phyloP scores from a whole-genome alignment of 345 rosid genomes.

The Hypericum androsaemum region DNA sequence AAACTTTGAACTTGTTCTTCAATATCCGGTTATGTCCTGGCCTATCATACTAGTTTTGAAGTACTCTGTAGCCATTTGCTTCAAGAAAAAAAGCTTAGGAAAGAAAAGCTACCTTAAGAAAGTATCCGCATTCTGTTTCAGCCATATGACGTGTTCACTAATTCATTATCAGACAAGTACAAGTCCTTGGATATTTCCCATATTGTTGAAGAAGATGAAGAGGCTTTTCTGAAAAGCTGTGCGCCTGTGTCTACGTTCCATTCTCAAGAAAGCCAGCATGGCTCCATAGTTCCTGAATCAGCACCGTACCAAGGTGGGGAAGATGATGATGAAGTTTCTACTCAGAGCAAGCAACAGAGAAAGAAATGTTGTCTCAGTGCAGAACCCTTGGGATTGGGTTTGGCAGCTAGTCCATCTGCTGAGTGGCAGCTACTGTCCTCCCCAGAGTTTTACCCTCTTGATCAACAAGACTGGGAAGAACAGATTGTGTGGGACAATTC shows the following conservation, averaged over 20 bases:
- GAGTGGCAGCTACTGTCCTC: slow-evolving; percentile 42
- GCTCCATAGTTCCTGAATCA: slow-evolving; percentile 30
- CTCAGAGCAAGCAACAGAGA: slow-evolving; percentile 23
- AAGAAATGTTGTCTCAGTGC: slow-evolving; percentile 44
- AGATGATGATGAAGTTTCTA: slow-evolving; percentile 24
- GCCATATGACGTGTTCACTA: not conserved
- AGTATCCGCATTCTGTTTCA: no score
- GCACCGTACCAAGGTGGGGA: slow-evolving; percentile 27
- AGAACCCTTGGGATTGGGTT: slow-evolving; percentile 56
- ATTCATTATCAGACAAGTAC: slow-evolving; percentile 49
- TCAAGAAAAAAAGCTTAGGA: no score
- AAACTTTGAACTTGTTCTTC: no score
- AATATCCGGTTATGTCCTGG: no score
- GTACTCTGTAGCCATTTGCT: no score
- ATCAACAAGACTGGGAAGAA: slow-evolving; percentile 91
- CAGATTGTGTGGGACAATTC: slow-evolving; percentile 71
- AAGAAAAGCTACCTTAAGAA: no score
- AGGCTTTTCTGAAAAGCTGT: slow-evolving; percentile 49
- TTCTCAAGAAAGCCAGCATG: slow-evolving; percentile 30
- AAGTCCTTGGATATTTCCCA: slow-evolving; percentile 45
- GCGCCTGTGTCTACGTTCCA: slow-evolving; percentile 32
- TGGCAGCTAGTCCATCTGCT: slow-evolving; percentile 23
- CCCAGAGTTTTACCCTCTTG: slow-evolving; percentile 54
- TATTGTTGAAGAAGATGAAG: slow-evolving; percentile 87
- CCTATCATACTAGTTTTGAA: no score